Evolutionary conservation across 192 early-diverging fungal genomes (phyloP).

Genomic region (Coemansia sp.): DNA sequence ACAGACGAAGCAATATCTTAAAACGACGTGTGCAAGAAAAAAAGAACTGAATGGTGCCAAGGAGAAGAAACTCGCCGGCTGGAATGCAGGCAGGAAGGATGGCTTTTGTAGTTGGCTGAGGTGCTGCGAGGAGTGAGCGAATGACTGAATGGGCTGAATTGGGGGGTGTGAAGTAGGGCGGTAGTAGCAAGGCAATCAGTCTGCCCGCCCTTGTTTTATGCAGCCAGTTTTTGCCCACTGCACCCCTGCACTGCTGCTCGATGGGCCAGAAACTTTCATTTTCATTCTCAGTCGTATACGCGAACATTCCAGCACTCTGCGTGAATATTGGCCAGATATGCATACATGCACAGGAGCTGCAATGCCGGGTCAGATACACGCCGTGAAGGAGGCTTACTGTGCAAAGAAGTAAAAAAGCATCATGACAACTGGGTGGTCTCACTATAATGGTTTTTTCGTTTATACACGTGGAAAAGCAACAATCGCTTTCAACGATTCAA

Average conservation of each 20-base stretch:
- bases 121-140: background rate
- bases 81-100: background rate
- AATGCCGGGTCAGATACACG: background rate
- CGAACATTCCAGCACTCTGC: background rate
- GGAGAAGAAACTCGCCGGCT: background rate
- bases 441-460: background rate
- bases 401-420: background rate
- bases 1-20: slow-evolving; percentile 17
- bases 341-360: background rate
- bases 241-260: background rate
- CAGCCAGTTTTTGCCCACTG: background rate
- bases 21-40: slow-evolving; percentile 10
- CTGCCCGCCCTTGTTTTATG: background rate
- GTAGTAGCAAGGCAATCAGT: background rate
- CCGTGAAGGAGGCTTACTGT: background rate
- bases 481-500: background rate
- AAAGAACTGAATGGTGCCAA: slow-evolving; percentile 5
- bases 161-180: slow-evolving; percentile 4
- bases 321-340: background rate
- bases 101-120: slow-evolving; percentile 3
- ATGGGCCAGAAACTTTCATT: background rate
- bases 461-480: slow-evolving; percentile 1
- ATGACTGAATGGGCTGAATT: background rate
- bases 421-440: background rate
- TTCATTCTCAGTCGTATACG: background rate